Evolutionary conservation across 2,329 filamentous ascomycete genomes (phyloP).

Genomic region (Diaporthe ilicicola): DNA sequence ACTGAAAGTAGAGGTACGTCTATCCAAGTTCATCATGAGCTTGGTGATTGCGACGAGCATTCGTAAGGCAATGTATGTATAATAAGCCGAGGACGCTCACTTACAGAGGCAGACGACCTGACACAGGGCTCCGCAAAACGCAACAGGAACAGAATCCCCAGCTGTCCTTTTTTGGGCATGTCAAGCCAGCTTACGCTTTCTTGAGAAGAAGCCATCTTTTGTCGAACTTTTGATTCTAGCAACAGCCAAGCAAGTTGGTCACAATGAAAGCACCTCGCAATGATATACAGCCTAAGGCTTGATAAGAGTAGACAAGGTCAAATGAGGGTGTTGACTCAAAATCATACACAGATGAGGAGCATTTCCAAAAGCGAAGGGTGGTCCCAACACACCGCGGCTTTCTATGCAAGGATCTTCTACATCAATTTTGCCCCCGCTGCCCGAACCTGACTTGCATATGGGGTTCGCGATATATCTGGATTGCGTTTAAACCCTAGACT

Average conservation of each 20-base stretch:
- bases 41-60: neutral
- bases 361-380: neutral
- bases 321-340: neutral
- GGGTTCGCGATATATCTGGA: neutral
- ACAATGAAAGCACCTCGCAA: neutral
- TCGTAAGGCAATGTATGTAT: neutral
- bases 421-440: neutral
- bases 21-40: neutral
- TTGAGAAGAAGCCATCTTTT: neutral
- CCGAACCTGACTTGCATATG: neutral
- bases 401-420: neutral
- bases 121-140: conserved; percentile 14
- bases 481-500: neutral
- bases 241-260: neutral
- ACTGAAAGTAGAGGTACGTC: conserved; percentile 15
- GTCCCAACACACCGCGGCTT: neutral
- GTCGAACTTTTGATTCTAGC: neutral
- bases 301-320: neutral
- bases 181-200: conserved; percentile 1
- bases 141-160: neutral
- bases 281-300: neutral
- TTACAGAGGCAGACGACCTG: conserved; percentile 13
- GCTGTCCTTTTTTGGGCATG: conserved; percentile 13
- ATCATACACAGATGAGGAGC: neutral
- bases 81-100: neutral